Percentiles rank a stretch among this genome's conserved stretches.
phyloP scores from a whole-genome alignment of 2,329 filamentous ascomycete species.

The Monosporascus sp. region DNA sequence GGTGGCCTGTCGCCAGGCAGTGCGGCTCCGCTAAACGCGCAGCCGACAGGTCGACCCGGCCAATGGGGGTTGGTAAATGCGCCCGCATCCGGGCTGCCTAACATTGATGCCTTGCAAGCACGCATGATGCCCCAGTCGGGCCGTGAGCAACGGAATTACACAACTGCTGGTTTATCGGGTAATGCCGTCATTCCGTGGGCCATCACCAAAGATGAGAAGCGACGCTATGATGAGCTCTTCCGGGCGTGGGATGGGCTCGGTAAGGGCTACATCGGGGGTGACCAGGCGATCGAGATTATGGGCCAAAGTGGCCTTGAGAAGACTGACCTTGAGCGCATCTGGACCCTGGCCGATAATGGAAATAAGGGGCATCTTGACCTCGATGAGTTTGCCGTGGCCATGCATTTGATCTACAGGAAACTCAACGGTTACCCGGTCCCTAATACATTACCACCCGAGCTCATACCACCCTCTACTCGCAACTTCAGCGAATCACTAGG shows the following conservation, averaged over 20 bases:
- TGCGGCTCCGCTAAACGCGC: constrained; percentile 68
- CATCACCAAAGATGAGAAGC: constrained; percentile 98
- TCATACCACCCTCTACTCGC: constrained; percentile 89
- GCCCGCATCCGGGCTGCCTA: constrained; percentile 80
- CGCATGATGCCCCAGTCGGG: constrained; percentile 97
- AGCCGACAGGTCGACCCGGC: constrained; percentile 86
- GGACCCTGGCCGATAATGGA: constrained; percentile 89
- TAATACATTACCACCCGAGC: constrained; percentile 78
- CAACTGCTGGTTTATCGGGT: constrained; percentile 79
- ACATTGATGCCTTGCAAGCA: constrained; percentile 86
- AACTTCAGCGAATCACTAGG: constrained; percentile 92
- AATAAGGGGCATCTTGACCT: constrained; percentile 93
- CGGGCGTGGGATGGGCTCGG: constrained; percentile 92
- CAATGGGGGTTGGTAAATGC: constrained; percentile 99
- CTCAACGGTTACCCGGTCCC: constrained; percentile 94
- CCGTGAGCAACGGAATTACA: constrained; percentile 76
- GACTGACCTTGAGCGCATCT: constrained; percentile 82
- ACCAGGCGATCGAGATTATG: constrained; percentile 94
- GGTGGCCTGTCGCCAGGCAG: constrained; percentile 58
- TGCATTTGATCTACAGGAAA: constrained; percentile 98
- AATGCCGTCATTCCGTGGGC: constrained; percentile 98
- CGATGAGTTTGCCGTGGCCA: constrained; percentile 95
- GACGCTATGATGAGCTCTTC: constrained; percentile 91
- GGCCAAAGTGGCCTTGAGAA: constrained; percentile 92
- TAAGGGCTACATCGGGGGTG: constrained; percentile 87